phyloP scores from a whole-genome alignment of 805 yeast species.

The Wickerhamomyces bovis region DNA sequence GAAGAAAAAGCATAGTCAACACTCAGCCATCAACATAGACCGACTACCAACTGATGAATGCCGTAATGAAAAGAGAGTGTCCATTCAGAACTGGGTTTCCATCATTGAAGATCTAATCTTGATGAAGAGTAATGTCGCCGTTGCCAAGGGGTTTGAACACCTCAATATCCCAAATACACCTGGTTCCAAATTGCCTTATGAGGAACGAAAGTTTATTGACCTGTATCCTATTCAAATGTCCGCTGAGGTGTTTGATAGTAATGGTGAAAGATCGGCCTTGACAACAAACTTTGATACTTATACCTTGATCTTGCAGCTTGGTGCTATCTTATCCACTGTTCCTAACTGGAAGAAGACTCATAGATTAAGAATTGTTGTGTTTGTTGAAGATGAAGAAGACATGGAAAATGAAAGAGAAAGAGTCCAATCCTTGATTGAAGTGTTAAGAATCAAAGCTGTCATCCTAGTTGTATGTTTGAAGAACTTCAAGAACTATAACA shows the following conservation, averaged over 20 bases:
- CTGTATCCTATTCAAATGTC: constrained; percentile 97
- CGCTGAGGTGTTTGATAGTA: constrained; percentile 61
- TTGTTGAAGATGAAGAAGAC: constrained; percentile 75
- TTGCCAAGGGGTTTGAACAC: constrained; percentile 79
- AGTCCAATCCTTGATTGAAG: constrained; percentile 56
- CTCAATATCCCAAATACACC: constrained; percentile 55
- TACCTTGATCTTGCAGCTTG: constrained; percentile 86
- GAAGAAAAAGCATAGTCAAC: constrained; percentile 8
- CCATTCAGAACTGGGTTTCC: constrained; percentile 83
- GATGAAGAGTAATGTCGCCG: constrained; percentile 87
- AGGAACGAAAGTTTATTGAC: constrained; percentile 59
- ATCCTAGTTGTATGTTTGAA: constrained; percentile 67
- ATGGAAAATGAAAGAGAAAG: constrained; percentile 63
- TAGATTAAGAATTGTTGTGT: constrained; percentile 72
- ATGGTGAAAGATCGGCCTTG: constrained; percentile 58
- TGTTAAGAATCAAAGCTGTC: constrained; percentile 80
- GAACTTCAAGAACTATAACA: constrained; percentile 58
- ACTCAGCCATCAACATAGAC: constrained; percentile 29
- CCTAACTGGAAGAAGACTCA: constrained; percentile 87
- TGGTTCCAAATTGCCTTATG: constrained; percentile 25
- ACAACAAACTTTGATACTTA: constrained; percentile 95
- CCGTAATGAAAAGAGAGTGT: constrained; percentile 61
- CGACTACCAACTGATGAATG: constrained; percentile 74
- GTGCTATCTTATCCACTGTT: constrained; percentile 88
- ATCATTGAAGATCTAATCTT: constrained; percentile 83